A percentile compares a stretch with the other conserved stretches of the same genome.
Evolutionary conservation across 139 green algal species (phyloP).

Genomic region (Chlorella sp.): DNA sequence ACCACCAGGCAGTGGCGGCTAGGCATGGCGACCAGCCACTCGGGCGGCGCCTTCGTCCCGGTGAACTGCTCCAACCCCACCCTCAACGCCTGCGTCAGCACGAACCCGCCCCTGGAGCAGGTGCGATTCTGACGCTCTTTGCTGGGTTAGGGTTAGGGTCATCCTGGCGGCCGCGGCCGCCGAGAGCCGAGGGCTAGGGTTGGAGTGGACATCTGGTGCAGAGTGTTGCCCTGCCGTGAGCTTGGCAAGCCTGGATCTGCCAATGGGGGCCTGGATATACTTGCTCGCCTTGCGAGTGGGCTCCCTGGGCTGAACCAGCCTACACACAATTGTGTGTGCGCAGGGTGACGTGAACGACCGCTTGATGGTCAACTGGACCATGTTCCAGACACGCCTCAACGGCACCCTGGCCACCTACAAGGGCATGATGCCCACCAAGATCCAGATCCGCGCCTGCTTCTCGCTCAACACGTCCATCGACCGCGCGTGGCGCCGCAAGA

Average conservation of each 20-base stretch:
- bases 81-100: neutral
- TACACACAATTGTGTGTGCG: neutral
- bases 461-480: neutral
- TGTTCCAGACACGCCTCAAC: neutral
- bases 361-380: neutral
- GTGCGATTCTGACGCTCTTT: too few relatives aligned
- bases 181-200: neutral
- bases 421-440: neutral
- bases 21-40: neutral
- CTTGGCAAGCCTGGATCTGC: too few relatives aligned
- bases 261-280: too few relatives aligned
- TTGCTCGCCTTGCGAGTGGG: too few relatives aligned
- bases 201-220: neutral
- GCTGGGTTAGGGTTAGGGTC: too few relatives aligned
- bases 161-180: too few relatives aligned
- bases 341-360: neutral
- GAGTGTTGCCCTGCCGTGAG: neutral
- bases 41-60: neutral
- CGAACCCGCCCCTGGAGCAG: neutral
- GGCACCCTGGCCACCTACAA: neutral
- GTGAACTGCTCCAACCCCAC: neutral
- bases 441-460: slow-evolving; percentile 10
- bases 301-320: neutral
- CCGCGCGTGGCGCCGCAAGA: slow-evolving; percentile 31
- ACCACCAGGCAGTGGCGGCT: neutral